phyloP scores from a whole-genome alignment of 1,284 basidiomycete species.

The Puccinia hordei region DNA sequence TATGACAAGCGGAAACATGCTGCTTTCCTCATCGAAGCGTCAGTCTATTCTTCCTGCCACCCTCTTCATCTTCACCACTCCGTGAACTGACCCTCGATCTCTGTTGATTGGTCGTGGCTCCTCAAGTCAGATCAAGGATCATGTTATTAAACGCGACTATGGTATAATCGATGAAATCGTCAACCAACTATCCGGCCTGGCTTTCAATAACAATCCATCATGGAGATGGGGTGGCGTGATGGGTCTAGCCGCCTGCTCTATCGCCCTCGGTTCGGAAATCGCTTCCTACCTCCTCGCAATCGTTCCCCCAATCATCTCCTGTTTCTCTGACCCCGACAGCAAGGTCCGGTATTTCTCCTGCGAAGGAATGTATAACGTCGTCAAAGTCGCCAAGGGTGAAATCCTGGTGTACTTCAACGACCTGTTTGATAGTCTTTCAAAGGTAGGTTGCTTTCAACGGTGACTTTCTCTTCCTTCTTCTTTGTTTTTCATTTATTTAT shows the following conservation, averaged over 20 bases:
- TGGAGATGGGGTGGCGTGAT: slow-evolving; percentile 93
- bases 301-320: slow-evolving; percentile 83
- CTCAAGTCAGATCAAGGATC: slow-evolving; percentile 49
- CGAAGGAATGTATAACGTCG: slow-evolving; percentile 95
- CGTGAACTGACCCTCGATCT: not conserved
- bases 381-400: slow-evolving; percentile 95
- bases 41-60: not conserved
- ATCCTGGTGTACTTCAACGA: slow-evolving; percentile 97
- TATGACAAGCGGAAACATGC: slow-evolving; percentile 51
- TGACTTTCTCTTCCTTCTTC: too few relatives aligned
- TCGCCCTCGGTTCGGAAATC: slow-evolving; percentile 89
- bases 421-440: slow-evolving; percentile 94
- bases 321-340: slow-evolving; percentile 92
- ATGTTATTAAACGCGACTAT: slow-evolving; percentile 37
- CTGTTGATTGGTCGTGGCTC: not conserved
- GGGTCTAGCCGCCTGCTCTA: slow-evolving; percentile 91
- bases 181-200: slow-evolving; percentile 42
- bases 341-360: slow-evolving; percentile 95
- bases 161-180: slow-evolving; percentile 35
- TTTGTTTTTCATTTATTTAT: too few relatives aligned
- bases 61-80: not conserved
- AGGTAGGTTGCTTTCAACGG: slow-evolving; percentile 66
- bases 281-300: slow-evolving; percentile 92
- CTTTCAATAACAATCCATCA: slow-evolving; percentile 73
- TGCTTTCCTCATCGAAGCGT: slow-evolving; percentile 48